Evolutionary conservation across 2,329 filamentous ascomycete species (phyloP), one percentile per base, ranked within the genome.

Genomic region (Fusarium pininemorale): DNA sequence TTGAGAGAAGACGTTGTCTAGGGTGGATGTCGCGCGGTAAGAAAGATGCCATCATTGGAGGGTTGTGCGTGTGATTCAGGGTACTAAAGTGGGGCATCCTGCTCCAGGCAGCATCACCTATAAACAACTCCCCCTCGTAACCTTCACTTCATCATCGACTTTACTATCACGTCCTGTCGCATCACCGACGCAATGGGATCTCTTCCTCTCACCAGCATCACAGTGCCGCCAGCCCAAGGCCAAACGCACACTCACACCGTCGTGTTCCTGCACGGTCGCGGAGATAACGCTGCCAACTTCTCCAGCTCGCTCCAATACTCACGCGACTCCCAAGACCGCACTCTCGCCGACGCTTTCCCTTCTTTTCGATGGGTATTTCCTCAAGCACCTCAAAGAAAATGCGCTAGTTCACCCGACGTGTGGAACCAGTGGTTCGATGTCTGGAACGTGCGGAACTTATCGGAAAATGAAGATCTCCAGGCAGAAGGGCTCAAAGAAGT

Each of bases 401-500:
- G 78, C 51, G 79, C 81, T 60, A 66, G 59, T 9, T 67, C 61
- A 20, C 71, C 70, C 13, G 32, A 80, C 32, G 68, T 76, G 13
- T 63, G 73, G 63, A 80, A 83, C 14, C 85, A 87, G 73, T 89
- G 87, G 87, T 89, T 88, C 75, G 86, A 89, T 74, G 81, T 88
- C 51, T 85, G 82, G 80, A 84, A 85, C 56, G 79, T 83, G 2
- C 73, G 79, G 24, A 79, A 85, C 63, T 83, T 85, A 28, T 48
- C 79, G 2, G 79, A 84, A 16, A 75, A 79, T 18, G 85, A 88
- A 67, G 84, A 85, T 7, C 66, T 85, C 9, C 85, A 88, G 75
- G 77, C 78, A 2, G 72, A 78, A 0, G 87, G 86, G 0, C 75
- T 89, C 12, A 76, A 74, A 39, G 83, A 85, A 15, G 83, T 81